Conservation (phyloP, 306 rosid genomes). For the Vigna trinervia region DNA sequence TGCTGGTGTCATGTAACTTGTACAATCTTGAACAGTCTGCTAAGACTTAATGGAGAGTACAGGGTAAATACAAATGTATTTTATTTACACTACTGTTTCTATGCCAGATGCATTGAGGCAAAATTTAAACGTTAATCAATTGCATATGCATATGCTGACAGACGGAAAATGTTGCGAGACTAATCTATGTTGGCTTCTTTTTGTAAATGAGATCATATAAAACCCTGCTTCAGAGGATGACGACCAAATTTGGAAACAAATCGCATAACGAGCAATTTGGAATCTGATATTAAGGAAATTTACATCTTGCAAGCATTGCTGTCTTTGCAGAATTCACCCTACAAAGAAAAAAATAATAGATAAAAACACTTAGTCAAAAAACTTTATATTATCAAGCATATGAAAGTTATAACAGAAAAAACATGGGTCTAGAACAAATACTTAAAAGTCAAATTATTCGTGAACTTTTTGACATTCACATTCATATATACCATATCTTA, state of each 20-base stretch:
- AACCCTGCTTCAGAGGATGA: conserved; percentile 30
- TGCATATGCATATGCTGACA: conserved; percentile 17
- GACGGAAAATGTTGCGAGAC: not conserved
- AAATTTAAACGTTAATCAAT: conserved; percentile 19
- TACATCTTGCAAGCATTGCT: conserved; percentile 68
- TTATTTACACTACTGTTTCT: conserved; percentile 25
- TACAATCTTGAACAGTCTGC: conserved; percentile 21
- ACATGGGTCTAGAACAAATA: not conserved
- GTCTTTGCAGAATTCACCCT: conserved; percentile 77
- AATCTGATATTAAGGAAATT: conserved; percentile 33
- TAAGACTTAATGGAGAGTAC: not conserved
- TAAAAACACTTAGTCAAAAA: conserved; percentile 32
- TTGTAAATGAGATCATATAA: conserved; percentile 16
- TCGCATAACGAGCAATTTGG: conserved; percentile 7
- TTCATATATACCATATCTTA: conserved; percentile 19
- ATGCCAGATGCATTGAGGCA: conserved; percentile 20
- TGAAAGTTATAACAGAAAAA: conserved; percentile 22
- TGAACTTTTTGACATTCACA: conserved; percentile 17
- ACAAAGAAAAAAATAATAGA: conserved; percentile 25
- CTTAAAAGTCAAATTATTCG: conserved; percentile 33
- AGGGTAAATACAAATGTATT: not conserved
- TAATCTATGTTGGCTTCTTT: conserved; percentile 33
- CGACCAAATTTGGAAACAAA: conserved; percentile 24
- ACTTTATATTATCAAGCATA: not conserved
- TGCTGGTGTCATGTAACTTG: conserved; percentile 23